phyloP scores from a whole-genome alignment of 129 eudicot species.

The Centella asiatica region DNA sequence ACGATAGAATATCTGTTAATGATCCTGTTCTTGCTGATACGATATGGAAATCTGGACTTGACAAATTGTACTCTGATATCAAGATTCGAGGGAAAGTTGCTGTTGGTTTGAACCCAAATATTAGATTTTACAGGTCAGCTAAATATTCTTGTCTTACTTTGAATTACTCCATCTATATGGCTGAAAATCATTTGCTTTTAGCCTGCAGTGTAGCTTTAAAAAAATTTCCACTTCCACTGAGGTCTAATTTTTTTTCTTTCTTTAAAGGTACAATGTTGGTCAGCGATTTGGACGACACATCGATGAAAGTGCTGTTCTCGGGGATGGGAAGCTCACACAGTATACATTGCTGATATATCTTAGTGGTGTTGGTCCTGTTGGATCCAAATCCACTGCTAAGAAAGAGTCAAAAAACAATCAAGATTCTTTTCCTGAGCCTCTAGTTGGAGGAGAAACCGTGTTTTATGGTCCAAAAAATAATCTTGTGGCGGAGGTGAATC shows the following conservation, averaged over 20 bases:
- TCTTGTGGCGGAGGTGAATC: conserved; percentile 79
- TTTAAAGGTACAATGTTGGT: conserved; percentile 69
- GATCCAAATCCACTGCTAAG: conserved; percentile 36
- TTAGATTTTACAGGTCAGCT: conserved; percentile 80
- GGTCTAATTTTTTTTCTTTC: background rate
- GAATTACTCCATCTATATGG: background rate
- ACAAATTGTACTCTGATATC: conserved; percentile 43
- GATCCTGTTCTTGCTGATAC: conserved; percentile 72
- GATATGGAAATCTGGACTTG: conserved; percentile 78
- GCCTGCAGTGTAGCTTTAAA: background rate
- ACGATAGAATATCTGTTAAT: conserved; percentile 72
- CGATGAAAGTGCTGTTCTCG: conserved; percentile 91
- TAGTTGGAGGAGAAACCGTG: conserved; percentile 96
- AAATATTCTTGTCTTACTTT: background rate
- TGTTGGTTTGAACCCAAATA: conserved; percentile 84
- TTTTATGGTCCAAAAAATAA: conserved; percentile 81
- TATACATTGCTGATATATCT: conserved; percentile 86
- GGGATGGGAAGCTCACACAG: conserved; percentile 69
- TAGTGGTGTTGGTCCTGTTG: conserved; percentile 36
- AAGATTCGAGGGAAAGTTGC: conserved; percentile 84
- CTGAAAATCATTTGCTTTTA: background rate
- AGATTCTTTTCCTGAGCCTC: conserved; percentile 35
- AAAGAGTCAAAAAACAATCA: conserved; percentile 22
- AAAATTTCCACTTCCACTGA: too few species aligned
- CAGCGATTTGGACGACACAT: conserved; percentile 95